A percentile compares a stretch with the other conserved stretches of the same genome.
phyloP scores from a whole-genome alignment of 179 eudicot species.

The Camellia oleifera region DNA sequence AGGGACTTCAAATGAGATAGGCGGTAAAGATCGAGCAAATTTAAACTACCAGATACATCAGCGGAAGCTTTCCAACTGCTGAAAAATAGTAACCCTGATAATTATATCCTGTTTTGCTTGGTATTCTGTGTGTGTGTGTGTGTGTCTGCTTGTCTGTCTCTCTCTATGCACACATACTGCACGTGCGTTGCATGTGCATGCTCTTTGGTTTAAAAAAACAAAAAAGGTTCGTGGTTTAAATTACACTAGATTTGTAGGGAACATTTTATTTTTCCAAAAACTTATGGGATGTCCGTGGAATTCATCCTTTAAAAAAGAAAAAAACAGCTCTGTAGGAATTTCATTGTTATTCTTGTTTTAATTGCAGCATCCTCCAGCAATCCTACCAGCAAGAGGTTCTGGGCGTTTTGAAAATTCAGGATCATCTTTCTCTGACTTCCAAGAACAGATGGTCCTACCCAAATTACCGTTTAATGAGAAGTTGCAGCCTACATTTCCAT shows the following conservation, averaged over 20 bases:
- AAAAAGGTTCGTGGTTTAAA: too few species aligned
- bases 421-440: slow-evolving; percentile 46
- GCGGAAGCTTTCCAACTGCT: slow-evolving; percentile 36
- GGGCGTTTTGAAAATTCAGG: slow-evolving; percentile 45
- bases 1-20: slow-evolving; percentile 38
- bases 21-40: slow-evolving; percentile 27
- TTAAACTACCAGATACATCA: slow-evolving; percentile 39
- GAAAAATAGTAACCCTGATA: slow-evolving; percentile 36
- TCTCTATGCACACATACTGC: too few species aligned
- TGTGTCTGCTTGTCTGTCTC: too few species aligned
- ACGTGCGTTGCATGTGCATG: too few species aligned
- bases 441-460: slow-evolving; percentile 68
- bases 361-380: slow-evolving; percentile 55
- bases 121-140: slow-evolving; percentile 29
- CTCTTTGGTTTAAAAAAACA: too few species aligned
- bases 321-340: neutral
- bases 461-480: slow-evolving; percentile 71
- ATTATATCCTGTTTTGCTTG: slow-evolving; percentile 32
- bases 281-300: too few species aligned
- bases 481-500: slow-evolving; percentile 45
- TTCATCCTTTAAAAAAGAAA: neutral
- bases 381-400: slow-evolving; percentile 42
- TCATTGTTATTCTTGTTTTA: slow-evolving; percentile 15
- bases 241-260: too few species aligned
- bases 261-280: too few species aligned